phyloP scores from a whole-genome alignment of 1,139 yeast species.

The Candida sp. region DNA sequence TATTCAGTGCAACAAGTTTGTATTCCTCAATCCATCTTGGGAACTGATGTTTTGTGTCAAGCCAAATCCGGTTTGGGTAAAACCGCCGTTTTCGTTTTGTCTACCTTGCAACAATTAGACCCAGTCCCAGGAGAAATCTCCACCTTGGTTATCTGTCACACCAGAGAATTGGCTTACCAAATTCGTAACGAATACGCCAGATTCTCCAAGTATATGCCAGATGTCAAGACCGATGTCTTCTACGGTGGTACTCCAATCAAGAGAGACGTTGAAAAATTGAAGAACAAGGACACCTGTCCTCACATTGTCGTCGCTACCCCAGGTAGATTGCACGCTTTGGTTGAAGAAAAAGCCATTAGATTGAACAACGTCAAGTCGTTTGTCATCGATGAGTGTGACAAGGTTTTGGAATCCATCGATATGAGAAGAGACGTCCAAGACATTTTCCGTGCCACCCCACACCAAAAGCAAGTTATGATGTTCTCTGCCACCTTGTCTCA shows the following conservation, averaged over 20 bases:
- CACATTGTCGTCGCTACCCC: constrained; percentile 99
- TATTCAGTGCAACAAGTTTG: constrained; percentile 91
- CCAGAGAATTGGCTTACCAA: constrained; percentile 98
- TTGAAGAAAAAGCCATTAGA: constrained; percentile 88
- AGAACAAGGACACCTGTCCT: constrained; percentile 94
- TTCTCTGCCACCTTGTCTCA: constrained; percentile 95
- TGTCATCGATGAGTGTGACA: constrained; percentile 98
- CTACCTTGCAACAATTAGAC: constrained; percentile 96
- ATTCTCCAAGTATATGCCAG: constrained; percentile 98
- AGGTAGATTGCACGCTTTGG: constrained; percentile 95
- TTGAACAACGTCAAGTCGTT: constrained; percentile 91
- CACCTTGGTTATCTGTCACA: constrained; percentile 94
- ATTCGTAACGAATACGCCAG: constrained; percentile 97
- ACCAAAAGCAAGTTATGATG: constrained; percentile 99
- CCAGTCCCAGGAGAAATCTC: constrained; percentile 98
- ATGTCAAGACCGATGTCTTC: constrained; percentile 94
- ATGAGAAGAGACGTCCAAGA: constrained; percentile 99
- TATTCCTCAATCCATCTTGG: constrained; percentile 97
- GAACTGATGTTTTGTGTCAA: constrained; percentile 98
- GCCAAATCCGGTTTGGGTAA: constrained; percentile 99
- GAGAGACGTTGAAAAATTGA: constrained; percentile 86
- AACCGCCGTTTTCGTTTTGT: constrained; percentile 96
- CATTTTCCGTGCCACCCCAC: constrained; percentile 97
- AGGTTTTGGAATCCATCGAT: constrained; percentile 88
- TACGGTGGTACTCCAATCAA: constrained; percentile 94